These are phyloP conservation scores for Botrytis byssoidea DNA, from an alignment of 2,329 filamentous ascomycete genomes.

Conservation along the genomic window DNA sequence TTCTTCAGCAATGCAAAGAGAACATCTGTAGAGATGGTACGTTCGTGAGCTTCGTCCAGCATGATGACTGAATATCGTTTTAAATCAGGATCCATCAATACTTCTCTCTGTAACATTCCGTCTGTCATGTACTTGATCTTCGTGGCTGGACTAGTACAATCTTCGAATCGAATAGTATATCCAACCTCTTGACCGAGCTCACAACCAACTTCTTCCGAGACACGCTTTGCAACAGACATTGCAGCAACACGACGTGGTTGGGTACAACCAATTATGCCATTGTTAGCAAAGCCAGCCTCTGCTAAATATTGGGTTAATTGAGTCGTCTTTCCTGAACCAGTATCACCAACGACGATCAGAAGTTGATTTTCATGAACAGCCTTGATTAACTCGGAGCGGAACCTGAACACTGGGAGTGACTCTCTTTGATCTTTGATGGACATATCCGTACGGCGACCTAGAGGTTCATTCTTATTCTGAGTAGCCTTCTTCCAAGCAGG, in stretches of 20 bases:
- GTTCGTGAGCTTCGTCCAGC: constrained; percentile 96
- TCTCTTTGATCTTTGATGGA: constrained; percentile 95
- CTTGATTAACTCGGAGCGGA: constrained; percentile 82
- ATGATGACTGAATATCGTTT: constrained; percentile 94
- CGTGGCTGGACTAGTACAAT: constrained; percentile 82
- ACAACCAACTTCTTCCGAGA: constrained; percentile 92
- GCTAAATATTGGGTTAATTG: constrained; percentile 94
- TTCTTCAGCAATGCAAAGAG: constrained; percentile 94
- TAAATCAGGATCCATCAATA: constrained; percentile 86
- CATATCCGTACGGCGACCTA: constrained; percentile 84
- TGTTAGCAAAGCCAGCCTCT: constrained; percentile 83
- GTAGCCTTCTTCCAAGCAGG: constrained; percentile 92
- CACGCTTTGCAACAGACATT: constrained; percentile 96
- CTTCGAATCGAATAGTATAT: constrained; percentile 97
- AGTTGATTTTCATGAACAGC: constrained; percentile 87
- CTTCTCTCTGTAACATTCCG: constrained; percentile 94
- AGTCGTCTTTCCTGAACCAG: constrained; percentile 95
- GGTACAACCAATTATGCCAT: constrained; percentile 91
- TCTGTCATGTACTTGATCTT: constrained; percentile 99
- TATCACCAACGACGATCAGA: constrained; percentile 94
- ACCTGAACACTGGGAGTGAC: constrained; percentile 82
- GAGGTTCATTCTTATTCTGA: constrained; percentile 72
- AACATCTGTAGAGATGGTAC: constrained; percentile 93
- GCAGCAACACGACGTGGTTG: constrained; percentile 96
- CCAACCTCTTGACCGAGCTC: constrained; percentile 88